Base-by-base conservation (phyloP, 495 filamentous ascomycete genomes). In the Penicillium simplicissimum region DNA sequence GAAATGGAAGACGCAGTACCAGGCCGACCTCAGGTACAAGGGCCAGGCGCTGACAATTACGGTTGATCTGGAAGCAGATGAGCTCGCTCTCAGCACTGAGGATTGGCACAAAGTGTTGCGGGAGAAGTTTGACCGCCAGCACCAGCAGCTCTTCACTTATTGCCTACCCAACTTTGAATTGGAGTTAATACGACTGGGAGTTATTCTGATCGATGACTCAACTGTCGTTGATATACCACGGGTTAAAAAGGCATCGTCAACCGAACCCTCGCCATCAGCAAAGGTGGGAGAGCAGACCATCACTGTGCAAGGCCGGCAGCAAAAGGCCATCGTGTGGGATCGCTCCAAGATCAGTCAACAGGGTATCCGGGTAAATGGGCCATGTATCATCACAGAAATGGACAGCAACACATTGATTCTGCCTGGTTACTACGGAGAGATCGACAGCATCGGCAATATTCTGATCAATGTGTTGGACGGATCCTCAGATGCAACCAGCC, bases 361-460 rank as follows among this genome's bases (percentile, higher is more conserved):
- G 13, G 79, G 79, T 7, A 59, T 76, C 6, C 55, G 55, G 11
- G 37, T 82, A 4, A n/a, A 57, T 0, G 81, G 81, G 0, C 81
- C 81, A 8, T 82, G 78, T 42, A 74, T 82, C 28, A 67, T 83
- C 48, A 76, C 72, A 4, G 79, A 83, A 43, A 82, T 80, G 76
- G 81, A 82, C 58, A 81, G 78, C 55, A 83, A 81, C 61, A 82
- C 80, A 0, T 62, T 82, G 0, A 77, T 83, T 31, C 71, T 81
- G 21, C 81, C 80, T 1, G 79, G 80, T 1, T 78, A 73, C 43
- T 70, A 68, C 37, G 78, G 71, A 14, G 76, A 80, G 47, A 73
- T 81, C 8, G 78, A 81, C 52, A 53, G 52, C 8, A 72, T 80
- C 14, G 78, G 77, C 3, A 83, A 83, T 60, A 81, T 83, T 15